Base-by-base conservation (phyloP, 495 filamentous ascomycete species). In the Penicillium daleae region DNA sequence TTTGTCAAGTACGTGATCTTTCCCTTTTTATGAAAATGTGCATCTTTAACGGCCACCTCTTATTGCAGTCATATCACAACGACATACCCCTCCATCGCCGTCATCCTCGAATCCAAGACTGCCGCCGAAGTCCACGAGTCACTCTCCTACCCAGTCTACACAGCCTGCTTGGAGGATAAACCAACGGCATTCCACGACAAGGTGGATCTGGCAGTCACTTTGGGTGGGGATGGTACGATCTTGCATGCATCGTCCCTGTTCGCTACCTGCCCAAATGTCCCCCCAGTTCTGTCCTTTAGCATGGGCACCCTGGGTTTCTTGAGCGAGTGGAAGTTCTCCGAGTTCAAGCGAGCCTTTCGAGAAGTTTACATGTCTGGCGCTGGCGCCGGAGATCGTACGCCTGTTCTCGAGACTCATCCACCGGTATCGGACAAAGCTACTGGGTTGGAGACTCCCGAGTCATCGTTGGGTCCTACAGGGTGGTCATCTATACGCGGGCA, bases 251-350 rank as follows among this genome's bases (percentile, higher is more conserved):
- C 92, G 3, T 96, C 92, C 22, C 83, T 99, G 15, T 99, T 98
- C 77, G 89, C 91, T 17, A 90, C 87, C n/a, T 87, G 89, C 26
- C 75, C 84, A 44, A 84, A 86, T 42, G 93, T 98, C 0, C 95
- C 95, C 0, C 95, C 96, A 0, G 89, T 98, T n/a, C 80, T 99
- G 24, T 90, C 89, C 12, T 99, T 99, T 75, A 94, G 92, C 71
- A 97, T 99, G 93, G 95, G 95, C 6, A 93, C 93, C 0, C 78
- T 99, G 2, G 95, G 95, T 0, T 99, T 99, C 63, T 79, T 99
- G 19, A 93, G 94, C 35, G 95, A 98, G 76, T 98, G 94, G 93
- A 94, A 92, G 65, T 97, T 97, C 73, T 79, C 81, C 12, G 93
- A 98, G 65, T 90, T 93, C 73, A 94, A 94, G 70, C 83, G 90